Percentiles rank a stretch among this genome's conserved stretches.
Conservation (phyloP, 2,329 filamentous ascomycete species). For the Ascochyta rabiei region DNA sequence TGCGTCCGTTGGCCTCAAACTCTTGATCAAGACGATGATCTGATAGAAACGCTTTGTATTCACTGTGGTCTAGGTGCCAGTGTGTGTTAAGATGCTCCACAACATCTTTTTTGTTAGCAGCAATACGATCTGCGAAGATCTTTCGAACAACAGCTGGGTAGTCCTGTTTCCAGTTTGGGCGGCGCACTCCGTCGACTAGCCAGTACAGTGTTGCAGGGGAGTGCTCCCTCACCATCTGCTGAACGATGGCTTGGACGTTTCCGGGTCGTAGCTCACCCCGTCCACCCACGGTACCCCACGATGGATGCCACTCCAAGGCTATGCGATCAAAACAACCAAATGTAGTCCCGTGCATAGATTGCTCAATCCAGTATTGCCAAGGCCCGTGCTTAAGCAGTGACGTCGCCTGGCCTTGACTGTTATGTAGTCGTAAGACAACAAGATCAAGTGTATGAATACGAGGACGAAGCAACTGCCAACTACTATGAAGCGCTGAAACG, state of each 20-base stretch:
- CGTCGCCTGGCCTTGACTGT: neutral
- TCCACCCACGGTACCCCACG: neutral
- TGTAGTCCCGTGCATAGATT: neutral
- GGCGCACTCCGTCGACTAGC: neutral
- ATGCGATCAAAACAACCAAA: neutral
- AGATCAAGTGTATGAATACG: neutral
- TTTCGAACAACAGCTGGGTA: neutral
- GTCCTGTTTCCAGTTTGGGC: neutral
- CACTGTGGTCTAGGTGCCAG: neutral
- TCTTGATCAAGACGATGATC: neutral
- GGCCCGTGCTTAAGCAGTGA: neutral
- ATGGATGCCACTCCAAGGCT: neutral
- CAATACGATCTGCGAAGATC: neutral
- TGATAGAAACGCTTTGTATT: neutral
- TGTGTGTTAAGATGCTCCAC: neutral
- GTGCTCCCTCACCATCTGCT: neutral
- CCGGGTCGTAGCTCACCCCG: neutral
- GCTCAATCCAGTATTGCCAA: neutral
- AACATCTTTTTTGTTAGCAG: neutral
- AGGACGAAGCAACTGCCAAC: neutral
- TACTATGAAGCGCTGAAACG: neutral
- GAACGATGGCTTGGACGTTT: neutral
- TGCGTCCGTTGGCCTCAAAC: neutral
- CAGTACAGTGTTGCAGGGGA: neutral
- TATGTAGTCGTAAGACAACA: neutral